phyloP scores from a whole-genome alignment of 2,329 filamentous ascomycete species.

The Cercospora beticola region DNA sequence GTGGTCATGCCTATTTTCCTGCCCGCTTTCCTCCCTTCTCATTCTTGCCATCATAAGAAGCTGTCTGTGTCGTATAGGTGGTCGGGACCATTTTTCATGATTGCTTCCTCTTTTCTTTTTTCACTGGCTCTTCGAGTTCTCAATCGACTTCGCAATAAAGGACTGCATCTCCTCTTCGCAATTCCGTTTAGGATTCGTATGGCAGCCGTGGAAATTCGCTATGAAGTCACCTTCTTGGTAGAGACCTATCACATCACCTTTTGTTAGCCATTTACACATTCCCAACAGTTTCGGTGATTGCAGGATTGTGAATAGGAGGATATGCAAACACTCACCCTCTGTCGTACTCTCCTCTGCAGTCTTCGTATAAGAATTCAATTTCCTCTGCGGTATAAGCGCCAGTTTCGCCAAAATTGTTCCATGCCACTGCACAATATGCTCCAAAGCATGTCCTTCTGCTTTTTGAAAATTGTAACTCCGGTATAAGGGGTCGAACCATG shows the following conservation, averaged over 20 bases:
- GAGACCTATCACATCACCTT: slow-evolving; percentile 33
- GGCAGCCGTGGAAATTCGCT: slow-evolving; percentile 74
- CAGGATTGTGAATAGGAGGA: not conserved
- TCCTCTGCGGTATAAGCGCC: slow-evolving; percentile 81
- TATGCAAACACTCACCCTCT: slow-evolving; percentile 25
- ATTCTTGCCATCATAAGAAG: no score
- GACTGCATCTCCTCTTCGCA: slow-evolving; percentile 68
- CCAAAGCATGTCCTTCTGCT: slow-evolving; percentile 86
- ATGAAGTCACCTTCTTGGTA: slow-evolving; percentile 86
- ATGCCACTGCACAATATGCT: slow-evolving; percentile 72
- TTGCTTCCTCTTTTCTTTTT: not conserved
- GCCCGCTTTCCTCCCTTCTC: no score
- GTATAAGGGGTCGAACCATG: slow-evolving; percentile 95
- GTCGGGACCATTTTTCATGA: no score
- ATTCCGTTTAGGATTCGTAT: slow-evolving; percentile 51
- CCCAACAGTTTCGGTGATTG: not conserved
- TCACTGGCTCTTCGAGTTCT: not conserved
- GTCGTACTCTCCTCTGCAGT: slow-evolving; percentile 38
- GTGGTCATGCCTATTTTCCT: no score
- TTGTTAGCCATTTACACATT: not conserved
- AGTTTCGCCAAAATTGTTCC: slow-evolving; percentile 89
- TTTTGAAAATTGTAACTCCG: slow-evolving; percentile 95
- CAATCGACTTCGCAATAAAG: slow-evolving; percentile 40
- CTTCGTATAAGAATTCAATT: slow-evolving; percentile 74
- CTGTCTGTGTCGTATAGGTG: no score